phyloP scores from a whole-genome alignment of 768 basidiomycete genomes.

The Suillus cothurnatus region DNA sequence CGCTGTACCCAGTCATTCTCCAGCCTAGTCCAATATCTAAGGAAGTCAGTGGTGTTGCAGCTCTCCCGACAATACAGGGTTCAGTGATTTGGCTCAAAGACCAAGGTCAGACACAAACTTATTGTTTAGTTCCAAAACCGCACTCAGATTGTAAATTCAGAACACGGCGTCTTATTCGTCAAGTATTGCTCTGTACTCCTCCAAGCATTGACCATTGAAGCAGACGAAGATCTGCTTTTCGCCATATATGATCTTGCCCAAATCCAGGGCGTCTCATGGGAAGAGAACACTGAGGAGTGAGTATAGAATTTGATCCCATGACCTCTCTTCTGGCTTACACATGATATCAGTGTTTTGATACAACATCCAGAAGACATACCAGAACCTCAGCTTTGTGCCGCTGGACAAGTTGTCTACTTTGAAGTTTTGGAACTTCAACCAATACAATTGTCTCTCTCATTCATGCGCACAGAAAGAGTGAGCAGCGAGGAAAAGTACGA shows the following conservation, averaged over 20 bases:
- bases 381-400: slow-evolving; percentile 66
- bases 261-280: slow-evolving; percentile 91
- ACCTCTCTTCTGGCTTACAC: slow-evolving; percentile 2
- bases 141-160: slow-evolving; percentile 41
- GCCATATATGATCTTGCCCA: slow-evolving; percentile 90
- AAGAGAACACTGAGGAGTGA: slow-evolving; percentile 75
- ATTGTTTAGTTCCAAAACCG: not conserved
- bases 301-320: slow-evolving; percentile 22
- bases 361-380: slow-evolving; percentile 65
- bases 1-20: slow-evolving; percentile 89
- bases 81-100: slow-evolving; percentile 93
- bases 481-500: slow-evolving; percentile 92
- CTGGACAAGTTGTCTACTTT: slow-evolving; percentile 87
- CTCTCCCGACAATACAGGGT: slow-evolving; percentile 83
- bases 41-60: slow-evolving; percentile 69
- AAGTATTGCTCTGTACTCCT: slow-evolving; percentile 95
- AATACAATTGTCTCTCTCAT: slow-evolving; percentile 88
- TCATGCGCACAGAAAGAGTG: slow-evolving; percentile 94
- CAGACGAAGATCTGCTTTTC: slow-evolving; percentile 97
- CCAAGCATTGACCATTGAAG: slow-evolving; percentile 92
- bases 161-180: slow-evolving; percentile 97
- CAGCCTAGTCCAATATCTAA: slow-evolving; percentile 90
- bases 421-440: slow-evolving; percentile 95
- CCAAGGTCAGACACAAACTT: slow-evolving; percentile 57
- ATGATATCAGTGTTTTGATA: slow-evolving; percentile 62